These are phyloP conservation scores for Trichoderma atroviride DNA, from an alignment of 2,329 filamentous ascomycete genomes.

Conservation along the genomic window DNA sequence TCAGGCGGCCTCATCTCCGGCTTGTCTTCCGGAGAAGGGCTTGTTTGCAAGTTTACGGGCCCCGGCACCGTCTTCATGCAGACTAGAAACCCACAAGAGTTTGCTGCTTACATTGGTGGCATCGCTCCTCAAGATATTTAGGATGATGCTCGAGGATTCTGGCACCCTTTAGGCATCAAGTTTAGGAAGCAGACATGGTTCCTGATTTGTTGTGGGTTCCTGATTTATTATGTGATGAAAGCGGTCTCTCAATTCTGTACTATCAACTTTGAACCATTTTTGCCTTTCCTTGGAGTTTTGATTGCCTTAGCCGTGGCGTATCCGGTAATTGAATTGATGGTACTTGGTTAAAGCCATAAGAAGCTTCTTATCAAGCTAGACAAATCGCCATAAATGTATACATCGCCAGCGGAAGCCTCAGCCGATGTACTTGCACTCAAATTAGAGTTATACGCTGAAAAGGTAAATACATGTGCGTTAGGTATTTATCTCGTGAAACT, in stretches of 20 bases:
- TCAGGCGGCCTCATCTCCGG: slow-evolving; percentile 93
- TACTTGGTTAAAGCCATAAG: not conserved
- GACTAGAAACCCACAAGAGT: slow-evolving; percentile 76
- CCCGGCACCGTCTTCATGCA: slow-evolving; percentile 92
- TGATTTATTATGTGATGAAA: not conserved
- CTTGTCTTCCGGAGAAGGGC: slow-evolving; percentile 77
- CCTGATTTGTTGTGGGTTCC: too few species aligned
- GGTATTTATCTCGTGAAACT: not conserved
- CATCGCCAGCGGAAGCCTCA: not conserved
- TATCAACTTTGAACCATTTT: not conserved
- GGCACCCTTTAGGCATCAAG: not conserved
- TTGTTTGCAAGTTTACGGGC: slow-evolving; percentile 92
- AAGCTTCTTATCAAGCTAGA: not conserved
- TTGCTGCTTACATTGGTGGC: slow-evolving; percentile 55
- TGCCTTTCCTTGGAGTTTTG: not conserved
- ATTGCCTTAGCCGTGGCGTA: not conserved
- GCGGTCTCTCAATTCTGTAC: not conserved
- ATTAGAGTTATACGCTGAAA: not conserved
- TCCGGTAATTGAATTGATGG: not conserved
- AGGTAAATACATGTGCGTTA: not conserved
- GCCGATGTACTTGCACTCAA: slow-evolving; percentile 4
- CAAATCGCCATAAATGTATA: too few species aligned
- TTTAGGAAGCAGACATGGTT: not conserved
- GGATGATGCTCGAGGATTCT: not conserved
- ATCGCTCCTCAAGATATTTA: slow-evolving; percentile 43